These are phyloP conservation scores for Hygrophorus pudorinus DNA, from an alignment of 768 basidiomycete genomes.

Conservation along the genomic window DNA sequence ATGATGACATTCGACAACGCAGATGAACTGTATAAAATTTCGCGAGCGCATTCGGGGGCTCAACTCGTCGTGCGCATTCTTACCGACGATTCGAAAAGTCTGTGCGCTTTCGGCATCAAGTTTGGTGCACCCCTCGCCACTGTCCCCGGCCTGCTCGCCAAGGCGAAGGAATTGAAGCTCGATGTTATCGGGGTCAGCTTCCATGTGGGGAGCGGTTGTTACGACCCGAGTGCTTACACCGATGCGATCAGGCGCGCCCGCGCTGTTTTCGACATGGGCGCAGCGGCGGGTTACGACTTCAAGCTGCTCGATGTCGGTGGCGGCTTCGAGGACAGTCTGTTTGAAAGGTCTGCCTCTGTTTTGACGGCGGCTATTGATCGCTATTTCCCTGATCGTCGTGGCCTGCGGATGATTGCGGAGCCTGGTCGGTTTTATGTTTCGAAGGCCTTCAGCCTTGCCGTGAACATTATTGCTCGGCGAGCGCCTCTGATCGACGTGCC, in stretches of 20 bases:
- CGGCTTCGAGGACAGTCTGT: slow-evolving; percentile 85
- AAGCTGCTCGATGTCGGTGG: slow-evolving; percentile 88
- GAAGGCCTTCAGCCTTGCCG: slow-evolving; percentile 84
- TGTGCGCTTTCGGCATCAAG: slow-evolving; percentile 91
- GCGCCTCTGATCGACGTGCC: slow-evolving; percentile 38
- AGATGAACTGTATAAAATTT: slow-evolving; percentile 92
- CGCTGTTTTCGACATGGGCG: slow-evolving; percentile 80
- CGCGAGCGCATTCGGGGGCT: slow-evolving; percentile 68
- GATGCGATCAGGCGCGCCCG: slow-evolving; percentile 84
- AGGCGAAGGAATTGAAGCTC: slow-evolving; percentile 68
- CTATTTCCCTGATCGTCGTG: slow-evolving; percentile 68
- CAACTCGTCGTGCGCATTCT: slow-evolving; percentile 90
- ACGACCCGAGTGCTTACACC: slow-evolving; percentile 81
- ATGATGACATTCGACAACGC: slow-evolving; percentile 98
- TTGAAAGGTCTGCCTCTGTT: slow-evolving; percentile 69
- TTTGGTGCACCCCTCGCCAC: slow-evolving; percentile 85
- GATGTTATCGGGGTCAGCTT: slow-evolving; percentile 94
- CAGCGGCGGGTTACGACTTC: slow-evolving; percentile 72
- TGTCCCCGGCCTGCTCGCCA: slow-evolving; percentile 70
- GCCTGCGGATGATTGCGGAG: slow-evolving; percentile 84
- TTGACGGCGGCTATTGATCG: slow-evolving; percentile 59
- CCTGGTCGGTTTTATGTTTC: slow-evolving; percentile 94
- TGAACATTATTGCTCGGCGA: slow-evolving; percentile 88
- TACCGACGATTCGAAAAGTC: slow-evolving; percentile 93
- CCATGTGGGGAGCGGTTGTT: slow-evolving; percentile 97